Percentiles rank a stretch among this genome's conserved stretches.
Conservation (phyloP, 306 rosid genomes). For the Elaeagnus macrophylla region DNA sequence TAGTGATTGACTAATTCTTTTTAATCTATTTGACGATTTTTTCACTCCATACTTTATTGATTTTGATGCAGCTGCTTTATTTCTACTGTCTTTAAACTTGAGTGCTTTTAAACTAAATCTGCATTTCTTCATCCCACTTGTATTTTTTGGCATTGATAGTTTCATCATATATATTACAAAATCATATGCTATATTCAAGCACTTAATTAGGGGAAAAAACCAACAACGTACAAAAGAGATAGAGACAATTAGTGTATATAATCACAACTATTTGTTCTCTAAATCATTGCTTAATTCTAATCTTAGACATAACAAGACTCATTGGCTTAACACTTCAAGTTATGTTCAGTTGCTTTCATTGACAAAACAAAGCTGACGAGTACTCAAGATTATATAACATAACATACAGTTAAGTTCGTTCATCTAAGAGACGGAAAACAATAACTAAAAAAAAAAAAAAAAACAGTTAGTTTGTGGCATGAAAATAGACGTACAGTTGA, state of each 20-base stretch:
- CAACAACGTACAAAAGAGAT: background rate
- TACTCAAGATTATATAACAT: too few relatives aligned
- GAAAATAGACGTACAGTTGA: too few relatives aligned
- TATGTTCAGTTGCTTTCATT: too few relatives aligned
- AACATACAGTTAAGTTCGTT: too few relatives aligned
- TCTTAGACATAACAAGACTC: too few relatives aligned
- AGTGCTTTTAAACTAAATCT: slow-evolving; percentile 46
- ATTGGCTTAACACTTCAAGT: too few relatives aligned
- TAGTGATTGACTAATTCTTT: slow-evolving; percentile 58
- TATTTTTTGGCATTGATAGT: slow-evolving; percentile 21
- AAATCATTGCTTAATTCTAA: too few relatives aligned
- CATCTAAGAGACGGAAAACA: too few relatives aligned
- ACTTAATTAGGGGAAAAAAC: background rate
- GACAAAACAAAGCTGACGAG: too few relatives aligned
- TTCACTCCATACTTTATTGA: slow-evolving; percentile 45
- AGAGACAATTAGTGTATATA: background rate
- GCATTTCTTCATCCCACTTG: slow-evolving; percentile 47
- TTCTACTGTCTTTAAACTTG: slow-evolving; percentile 24
- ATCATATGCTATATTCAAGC: background rate
- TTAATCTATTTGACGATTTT: slow-evolving; percentile 68
- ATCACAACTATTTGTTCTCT: background rate
- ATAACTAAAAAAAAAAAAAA: too few relatives aligned
- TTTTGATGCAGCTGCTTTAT: slow-evolving; percentile 45
- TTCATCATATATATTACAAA: slow-evolving; percentile 15
- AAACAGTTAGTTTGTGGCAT: too few relatives aligned